Conservation (phyloP, 202 grass and related monocot species). For the Brachypodium distachyon region DNA sequence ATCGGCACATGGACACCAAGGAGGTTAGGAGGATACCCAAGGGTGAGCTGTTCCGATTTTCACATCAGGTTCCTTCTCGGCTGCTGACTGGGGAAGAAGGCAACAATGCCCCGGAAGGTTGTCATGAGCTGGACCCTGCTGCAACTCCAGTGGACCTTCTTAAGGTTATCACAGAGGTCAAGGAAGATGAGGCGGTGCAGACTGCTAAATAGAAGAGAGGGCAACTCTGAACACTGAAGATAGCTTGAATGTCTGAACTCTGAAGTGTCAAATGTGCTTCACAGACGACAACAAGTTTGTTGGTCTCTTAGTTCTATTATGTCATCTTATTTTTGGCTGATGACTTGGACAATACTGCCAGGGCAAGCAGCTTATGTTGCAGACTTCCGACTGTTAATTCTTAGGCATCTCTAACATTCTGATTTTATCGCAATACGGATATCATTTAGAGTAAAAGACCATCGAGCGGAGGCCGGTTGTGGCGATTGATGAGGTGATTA, state of each 20-base stretch:
- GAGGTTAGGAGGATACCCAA: slow-evolving; percentile 68
- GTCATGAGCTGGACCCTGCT: slow-evolving; percentile 90
- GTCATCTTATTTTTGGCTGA: slow-evolving; percentile 44
- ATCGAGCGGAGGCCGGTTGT: slow-evolving; percentile 13
- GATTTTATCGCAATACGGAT: slow-evolving; percentile 19
- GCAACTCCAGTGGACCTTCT: slow-evolving; percentile 85
- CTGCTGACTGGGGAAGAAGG: slow-evolving; percentile 82
- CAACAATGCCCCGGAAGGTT: slow-evolving; percentile 76
- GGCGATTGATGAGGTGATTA: slow-evolving; percentile 16
- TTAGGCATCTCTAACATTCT: slow-evolving; percentile 37
- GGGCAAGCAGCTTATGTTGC: slow-evolving; percentile 27
- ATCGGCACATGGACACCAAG: slow-evolving; percentile 59
- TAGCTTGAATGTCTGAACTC: slow-evolving; percentile 32
- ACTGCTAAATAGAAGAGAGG: slow-evolving; percentile 42
- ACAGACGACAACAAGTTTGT: slow-evolving; percentile 7
- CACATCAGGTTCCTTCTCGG: slow-evolving; percentile 72
- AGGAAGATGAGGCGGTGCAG: slow-evolving; percentile 32
- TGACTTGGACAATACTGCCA: slow-evolving; percentile 51
- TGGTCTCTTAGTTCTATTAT: slow-evolving; percentile 27
- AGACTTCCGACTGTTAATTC: slow-evolving; percentile 30
- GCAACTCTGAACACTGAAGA: slow-evolving; percentile 13
- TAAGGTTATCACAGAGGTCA: slow-evolving; percentile 68
- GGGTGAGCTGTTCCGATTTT: slow-evolving; percentile 89
- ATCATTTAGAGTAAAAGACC: slow-evolving; percentile 33
- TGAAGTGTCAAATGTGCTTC: background rate